Conservation (phyloP, 2,329 filamentous ascomycete species). For the Claviceps sp. region DNA sequence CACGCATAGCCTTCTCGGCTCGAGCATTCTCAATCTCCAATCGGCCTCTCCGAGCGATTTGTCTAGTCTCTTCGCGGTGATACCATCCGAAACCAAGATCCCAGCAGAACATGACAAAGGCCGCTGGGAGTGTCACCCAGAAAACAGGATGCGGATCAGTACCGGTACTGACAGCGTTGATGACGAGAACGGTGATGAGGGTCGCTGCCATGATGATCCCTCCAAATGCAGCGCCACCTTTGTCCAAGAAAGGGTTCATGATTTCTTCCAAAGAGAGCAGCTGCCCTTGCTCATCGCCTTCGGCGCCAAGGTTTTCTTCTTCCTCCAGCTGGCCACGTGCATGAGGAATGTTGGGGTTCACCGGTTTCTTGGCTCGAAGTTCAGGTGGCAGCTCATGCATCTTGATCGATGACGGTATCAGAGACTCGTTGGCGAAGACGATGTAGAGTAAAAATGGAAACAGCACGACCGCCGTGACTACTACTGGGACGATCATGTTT, state of each 20-base stretch:
- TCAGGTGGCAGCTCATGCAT: constrained; percentile 54
- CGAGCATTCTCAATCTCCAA: constrained; percentile 12
- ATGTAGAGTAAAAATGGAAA: constrained; percentile 60
- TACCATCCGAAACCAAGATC: constrained; percentile 52
- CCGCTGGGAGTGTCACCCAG: constrained; percentile 56
- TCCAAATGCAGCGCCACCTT: constrained; percentile 49
- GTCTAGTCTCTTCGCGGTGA: constrained; percentile 46
- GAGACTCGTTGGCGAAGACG: constrained; percentile 48
- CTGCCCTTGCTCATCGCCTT: constrained; percentile 37
- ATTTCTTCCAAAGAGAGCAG: constrained; percentile 55
- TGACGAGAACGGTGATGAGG: constrained; percentile 47
- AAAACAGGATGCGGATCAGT: constrained; percentile 44
- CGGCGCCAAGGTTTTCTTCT: constrained; percentile 26
- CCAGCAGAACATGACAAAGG: constrained; percentile 54
- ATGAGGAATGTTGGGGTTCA: constrained; percentile 61
- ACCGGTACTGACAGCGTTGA: constrained; percentile 47
- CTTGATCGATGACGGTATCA: constrained; percentile 52
- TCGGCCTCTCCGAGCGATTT: constrained; percentile 44
- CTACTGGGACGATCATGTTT: constrained; percentile 63
- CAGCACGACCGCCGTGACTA: constrained; percentile 52
- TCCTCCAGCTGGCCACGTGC: constrained; percentile 42
- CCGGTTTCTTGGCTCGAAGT: constrained; percentile 38
- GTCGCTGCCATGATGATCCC: constrained; percentile 53
- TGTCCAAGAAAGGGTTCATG: constrained; percentile 62
- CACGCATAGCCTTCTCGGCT: constrained; percentile 8